Base-by-base conservation (phyloP, 2,329 filamentous ascomycete species). In the Colletotrichum godetiae region DNA sequence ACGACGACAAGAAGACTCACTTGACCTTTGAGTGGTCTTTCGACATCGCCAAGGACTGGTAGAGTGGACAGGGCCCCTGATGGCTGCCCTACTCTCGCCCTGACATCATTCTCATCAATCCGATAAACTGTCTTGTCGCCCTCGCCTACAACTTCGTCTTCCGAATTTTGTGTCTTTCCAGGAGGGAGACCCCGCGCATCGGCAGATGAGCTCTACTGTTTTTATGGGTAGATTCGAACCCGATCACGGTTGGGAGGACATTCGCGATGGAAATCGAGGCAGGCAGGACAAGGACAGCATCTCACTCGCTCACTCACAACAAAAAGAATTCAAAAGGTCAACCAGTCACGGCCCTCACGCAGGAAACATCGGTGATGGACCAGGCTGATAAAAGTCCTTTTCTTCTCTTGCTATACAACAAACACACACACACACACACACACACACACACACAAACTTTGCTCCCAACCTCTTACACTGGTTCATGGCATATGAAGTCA, bases 1-100 rank as follows among this genome's bases (percentile, higher is more conserved):
- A 99, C 82, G 97, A 99, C 80, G 97, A 99, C 86, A 93, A 97
- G 83, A 92, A 95, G 84, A 92, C 90, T 76, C 95, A 99, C 84
- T 88, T 99, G 76, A 89, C 93, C 82, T 99, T 99, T 83, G 93
- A 97, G 80, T 99, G 97, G 97, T 92, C 92, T 75, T 98, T 99
- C 80, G 94, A 98, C 81, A 98, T 99, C 82, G 90, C 93, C 85
- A 99, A 98, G 90, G 94, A 98, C 82, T 98, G 97, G 97, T 94
- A 92, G 37, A 70, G 22, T 19, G 46, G 8, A 33, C 56, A 31
- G 24, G 13, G 46, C 31, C 12, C 15, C 49, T 15, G 11, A 37
- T 11, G 31, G 11, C 2, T 10, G 11, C 6, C 22, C 31, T 56
- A 33, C 46, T 42, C 24, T 49, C 42, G 19, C 31, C 35, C 52